phyloP scores from a whole-genome alignment of 306 rosid genomes.

The Heteromeles arbutifolia region DNA sequence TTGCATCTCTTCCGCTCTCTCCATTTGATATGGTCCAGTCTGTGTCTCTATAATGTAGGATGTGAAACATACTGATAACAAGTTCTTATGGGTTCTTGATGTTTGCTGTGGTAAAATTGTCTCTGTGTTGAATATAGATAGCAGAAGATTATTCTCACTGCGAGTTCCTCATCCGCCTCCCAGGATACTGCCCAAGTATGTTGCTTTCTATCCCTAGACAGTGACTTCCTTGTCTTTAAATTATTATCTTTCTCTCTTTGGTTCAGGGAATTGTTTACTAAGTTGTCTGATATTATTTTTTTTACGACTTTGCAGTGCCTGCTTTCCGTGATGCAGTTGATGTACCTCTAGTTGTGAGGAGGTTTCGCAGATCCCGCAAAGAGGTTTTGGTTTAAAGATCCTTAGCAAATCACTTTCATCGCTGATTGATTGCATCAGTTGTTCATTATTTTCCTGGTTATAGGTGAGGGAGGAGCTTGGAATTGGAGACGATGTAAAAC shows the following conservation, averaged over 20 bases:
- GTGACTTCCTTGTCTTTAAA: slow-evolving; percentile 6
- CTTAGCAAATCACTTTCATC: slow-evolving; percentile 11
- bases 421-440: slow-evolving; percentile 5
- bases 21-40: not conserved
- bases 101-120: slow-evolving; percentile 13
- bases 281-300: slow-evolving; percentile 6
- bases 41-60: not conserved
- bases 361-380: slow-evolving; percentile 72
- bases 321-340: slow-evolving; percentile 92
- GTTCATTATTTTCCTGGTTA: slow-evolving; percentile 16
- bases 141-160: slow-evolving; percentile 98
- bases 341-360: slow-evolving; percentile 91
- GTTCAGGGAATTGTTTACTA: not conserved
- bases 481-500: slow-evolving; percentile 58
- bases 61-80: not conserved
- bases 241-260: not conserved
- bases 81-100: not conserved
- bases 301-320: slow-evolving; percentile 58
- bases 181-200: slow-evolving; percentile 97
- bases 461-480: slow-evolving; percentile 85
- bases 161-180: slow-evolving; percentile 91
- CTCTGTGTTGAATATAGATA: slow-evolving; percentile 41
- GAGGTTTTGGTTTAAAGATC: slow-evolving; percentile 52
- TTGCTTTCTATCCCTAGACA: not conserved
- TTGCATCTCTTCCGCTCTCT: not conserved